A percentile compares a stretch with the other conserved stretches of the same genome.
Conservation (phyloP, 352 stramenopile species). For the Blastocystis sp. region DNA sequence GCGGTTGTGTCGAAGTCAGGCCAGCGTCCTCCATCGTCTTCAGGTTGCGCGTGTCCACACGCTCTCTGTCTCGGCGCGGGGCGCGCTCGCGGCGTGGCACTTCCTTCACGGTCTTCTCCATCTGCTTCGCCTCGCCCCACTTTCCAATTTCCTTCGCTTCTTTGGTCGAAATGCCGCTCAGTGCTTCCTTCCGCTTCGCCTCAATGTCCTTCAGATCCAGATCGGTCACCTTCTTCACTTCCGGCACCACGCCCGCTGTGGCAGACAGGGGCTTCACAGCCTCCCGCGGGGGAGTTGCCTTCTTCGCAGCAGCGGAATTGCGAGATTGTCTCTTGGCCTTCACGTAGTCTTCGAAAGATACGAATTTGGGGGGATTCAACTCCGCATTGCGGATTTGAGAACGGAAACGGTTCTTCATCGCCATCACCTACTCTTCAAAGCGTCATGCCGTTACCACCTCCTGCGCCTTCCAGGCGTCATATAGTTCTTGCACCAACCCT, state of each 20-base stretch:
- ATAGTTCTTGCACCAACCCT: conserved; percentile 7
- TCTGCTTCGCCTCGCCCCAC: conserved; percentile 33
- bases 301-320: background rate
- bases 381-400: conserved; percentile 6
- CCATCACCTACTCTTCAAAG: background rate
- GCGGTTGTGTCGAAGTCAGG: background rate
- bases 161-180: background rate
- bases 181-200: conserved; percentile 14
- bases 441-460: background rate
- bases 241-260: background rate
- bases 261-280: background rate
- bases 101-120: background rate
- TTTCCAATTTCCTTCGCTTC: conserved; percentile 37
- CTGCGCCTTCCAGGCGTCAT: conserved; percentile 49
- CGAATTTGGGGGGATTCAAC: conserved; percentile 50
- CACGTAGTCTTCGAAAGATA: conserved; percentile 62
- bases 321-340: conserved; percentile 38
- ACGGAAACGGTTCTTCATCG: conserved; percentile 55
- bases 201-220: conserved; percentile 44
- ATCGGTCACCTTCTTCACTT: conserved; percentile 45
- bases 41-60: background rate
- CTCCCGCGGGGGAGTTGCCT: background rate
- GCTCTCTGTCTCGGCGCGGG: background rate
- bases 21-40: conserved; percentile 20
- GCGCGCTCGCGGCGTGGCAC: background rate